A percentile compares a stretch with the other conserved stretches of the same genome.
These are phyloP conservation scores for Leccinum ochraceum DNA, from an alignment of 768 basidiomycete genomes.

Conservation along the genomic window DNA sequence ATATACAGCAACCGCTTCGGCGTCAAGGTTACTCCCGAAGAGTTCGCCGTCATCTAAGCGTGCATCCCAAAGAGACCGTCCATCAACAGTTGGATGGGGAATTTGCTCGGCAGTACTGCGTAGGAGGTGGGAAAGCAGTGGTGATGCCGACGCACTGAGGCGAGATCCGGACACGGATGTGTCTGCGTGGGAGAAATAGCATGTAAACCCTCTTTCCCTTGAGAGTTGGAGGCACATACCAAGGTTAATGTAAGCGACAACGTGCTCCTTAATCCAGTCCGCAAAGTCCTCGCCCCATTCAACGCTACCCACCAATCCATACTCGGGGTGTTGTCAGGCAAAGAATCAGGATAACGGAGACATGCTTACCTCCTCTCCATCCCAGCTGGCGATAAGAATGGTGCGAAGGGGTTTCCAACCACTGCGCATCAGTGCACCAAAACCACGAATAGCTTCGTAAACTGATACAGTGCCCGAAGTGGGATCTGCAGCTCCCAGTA, in stretches of 20 bases:
- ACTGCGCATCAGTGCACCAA: slow-evolving; percentile 49
- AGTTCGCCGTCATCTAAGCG: slow-evolving; percentile 50
- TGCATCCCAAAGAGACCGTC: slow-evolving; percentile 80
- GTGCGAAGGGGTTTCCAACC: slow-evolving; percentile 74
- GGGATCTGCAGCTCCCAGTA: slow-evolving; percentile 57
- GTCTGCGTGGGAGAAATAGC: slow-evolving; percentile 40
- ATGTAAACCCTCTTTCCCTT: slow-evolving; percentile 14
- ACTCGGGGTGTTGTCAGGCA: slow-evolving; percentile 28
- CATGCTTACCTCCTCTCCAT: slow-evolving; percentile 61
- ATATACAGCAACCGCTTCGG: too few species aligned
- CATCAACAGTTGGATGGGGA: slow-evolving; percentile 66
- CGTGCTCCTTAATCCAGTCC: slow-evolving; percentile 75
- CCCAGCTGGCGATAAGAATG: slow-evolving; percentile 78
- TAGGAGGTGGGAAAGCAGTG: slow-evolving; percentile 80
- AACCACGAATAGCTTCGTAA: slow-evolving; percentile 55
- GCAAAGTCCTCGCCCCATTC: slow-evolving; percentile 96
- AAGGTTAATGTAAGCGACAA: slow-evolving; percentile 91
- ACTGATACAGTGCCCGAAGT: slow-evolving; percentile 57
- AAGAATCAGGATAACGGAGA: too few species aligned
- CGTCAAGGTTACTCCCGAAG: slow-evolving; percentile 11
- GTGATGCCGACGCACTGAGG: slow-evolving; percentile 59
- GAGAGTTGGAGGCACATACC: slow-evolving; percentile 33
- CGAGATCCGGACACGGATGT: slow-evolving; percentile 54
- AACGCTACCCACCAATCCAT: slow-evolving; percentile 81
- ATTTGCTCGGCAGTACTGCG: slow-evolving; percentile 65